Conservation (phyloP, 805 yeast species). For the Jamesozyma gamospora region DNA sequence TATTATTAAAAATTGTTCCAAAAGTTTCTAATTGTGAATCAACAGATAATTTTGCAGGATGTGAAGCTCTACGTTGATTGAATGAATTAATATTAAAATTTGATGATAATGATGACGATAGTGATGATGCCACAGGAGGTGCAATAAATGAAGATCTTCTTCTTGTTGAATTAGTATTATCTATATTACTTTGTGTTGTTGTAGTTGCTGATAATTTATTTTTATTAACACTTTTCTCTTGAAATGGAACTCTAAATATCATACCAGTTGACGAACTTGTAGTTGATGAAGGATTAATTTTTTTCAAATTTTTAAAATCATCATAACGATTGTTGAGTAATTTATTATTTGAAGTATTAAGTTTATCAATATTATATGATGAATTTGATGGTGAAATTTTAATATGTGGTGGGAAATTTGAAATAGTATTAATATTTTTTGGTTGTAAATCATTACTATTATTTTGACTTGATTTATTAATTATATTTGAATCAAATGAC, state of each 20-base stretch:
- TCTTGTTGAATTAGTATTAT: neutral
- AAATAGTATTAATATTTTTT: neutral
- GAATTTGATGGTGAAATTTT: conserved; percentile 5
- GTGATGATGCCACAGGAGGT: conserved; percentile 2
- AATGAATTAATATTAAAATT: neutral
- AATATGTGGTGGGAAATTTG: neutral
- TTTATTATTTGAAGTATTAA: neutral
- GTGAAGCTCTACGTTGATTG: conserved; percentile 19
- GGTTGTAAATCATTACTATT: neutral
- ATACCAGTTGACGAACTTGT: conserved; percentile 27
- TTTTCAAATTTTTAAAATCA: neutral
- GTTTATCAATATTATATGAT: neutral
- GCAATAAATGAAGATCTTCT: conserved; percentile 14
- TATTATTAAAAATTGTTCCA: neutral
- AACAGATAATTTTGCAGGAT: conserved; percentile 8
- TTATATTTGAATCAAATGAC: neutral
- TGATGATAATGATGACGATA: neutral
- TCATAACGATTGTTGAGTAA: neutral
- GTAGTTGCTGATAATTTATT: neutral
- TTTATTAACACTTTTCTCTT: conserved; percentile 29
- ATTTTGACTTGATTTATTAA: neutral
- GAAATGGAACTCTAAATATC: conserved; percentile 60
- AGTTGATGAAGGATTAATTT: neutral
- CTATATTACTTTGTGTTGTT: neutral
- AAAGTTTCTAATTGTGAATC: neutral